Evolutionary conservation across 495 filamentous ascomycete genomes (phyloP).

Genomic region (Bathelium albidoporum): DNA sequence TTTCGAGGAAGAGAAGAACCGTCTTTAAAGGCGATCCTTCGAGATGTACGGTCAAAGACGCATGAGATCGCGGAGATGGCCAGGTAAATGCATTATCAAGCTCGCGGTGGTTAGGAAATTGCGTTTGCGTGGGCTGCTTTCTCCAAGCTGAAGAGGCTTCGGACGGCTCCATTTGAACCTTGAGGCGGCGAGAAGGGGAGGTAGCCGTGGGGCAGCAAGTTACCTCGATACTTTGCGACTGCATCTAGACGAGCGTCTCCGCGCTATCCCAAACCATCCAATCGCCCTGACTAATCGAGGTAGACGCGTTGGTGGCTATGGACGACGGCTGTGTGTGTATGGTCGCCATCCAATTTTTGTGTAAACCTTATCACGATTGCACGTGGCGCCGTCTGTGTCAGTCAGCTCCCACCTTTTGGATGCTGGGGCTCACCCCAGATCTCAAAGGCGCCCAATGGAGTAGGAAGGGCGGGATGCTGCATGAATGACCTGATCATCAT

Average conservation of each 20-base stretch:
- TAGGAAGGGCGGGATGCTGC: not conserved
- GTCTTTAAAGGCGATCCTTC: not conserved
- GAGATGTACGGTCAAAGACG: too few relatives aligned
- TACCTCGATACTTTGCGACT: not conserved
- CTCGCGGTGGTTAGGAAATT: too few relatives aligned
- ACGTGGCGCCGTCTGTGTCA: not conserved
- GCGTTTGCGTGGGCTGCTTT: not conserved
- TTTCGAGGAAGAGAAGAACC: not conserved
- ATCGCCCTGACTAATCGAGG: not conserved
- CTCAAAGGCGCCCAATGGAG: not conserved
- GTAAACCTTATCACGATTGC: not conserved
- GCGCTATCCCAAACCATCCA: not conserved
- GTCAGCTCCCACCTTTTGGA: not conserved
- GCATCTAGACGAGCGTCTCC: not conserved
- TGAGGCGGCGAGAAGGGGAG: not conserved
- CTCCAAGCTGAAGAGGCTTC: not conserved
- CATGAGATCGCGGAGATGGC: too few relatives aligned
- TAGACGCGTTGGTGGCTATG: not conserved
- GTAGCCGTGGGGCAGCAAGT: not conserved
- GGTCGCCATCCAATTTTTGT: not conserved
- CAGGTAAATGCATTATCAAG: too few relatives aligned
- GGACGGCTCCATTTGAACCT: not conserved
- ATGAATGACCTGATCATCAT: not conserved
- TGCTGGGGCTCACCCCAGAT: not conserved
- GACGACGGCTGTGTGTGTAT: not conserved